Evolutionary conservation across 768 basidiomycete genomes (phyloP).

Genomic region (Obba rivulosa): DNA sequence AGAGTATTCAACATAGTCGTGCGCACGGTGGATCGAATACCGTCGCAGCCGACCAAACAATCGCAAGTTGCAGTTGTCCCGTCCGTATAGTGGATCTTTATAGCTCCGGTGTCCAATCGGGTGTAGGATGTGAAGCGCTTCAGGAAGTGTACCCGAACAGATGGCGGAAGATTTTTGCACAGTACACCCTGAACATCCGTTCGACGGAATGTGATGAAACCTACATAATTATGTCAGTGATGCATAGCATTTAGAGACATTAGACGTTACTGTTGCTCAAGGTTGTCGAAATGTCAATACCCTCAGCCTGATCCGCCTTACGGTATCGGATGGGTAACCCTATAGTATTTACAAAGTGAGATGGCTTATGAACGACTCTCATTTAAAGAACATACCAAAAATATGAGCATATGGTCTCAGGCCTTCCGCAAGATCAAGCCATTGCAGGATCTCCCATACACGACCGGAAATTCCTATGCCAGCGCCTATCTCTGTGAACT

Average conservation of each 20-base stretch:
- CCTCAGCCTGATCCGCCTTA: too few species aligned
- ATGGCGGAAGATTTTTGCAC: slow-evolving; percentile 13
- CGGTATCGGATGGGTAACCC: not conserved
- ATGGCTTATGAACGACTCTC: slow-evolving; percentile 4
- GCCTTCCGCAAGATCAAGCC: slow-evolving; percentile 20
- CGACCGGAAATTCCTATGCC: slow-evolving; percentile 29
- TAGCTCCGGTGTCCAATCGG: not conserved
- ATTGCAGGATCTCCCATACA: slow-evolving; percentile 22
- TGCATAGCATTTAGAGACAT: too few species aligned
- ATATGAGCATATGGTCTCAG: slow-evolving; percentile 21
- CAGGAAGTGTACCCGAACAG: slow-evolving; percentile 18
- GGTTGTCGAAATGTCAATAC: too few species aligned
- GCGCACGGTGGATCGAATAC: slow-evolving; percentile 21
- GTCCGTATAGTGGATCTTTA: slow-evolving; percentile 21
- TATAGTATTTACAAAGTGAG: not conserved
- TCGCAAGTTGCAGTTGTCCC: slow-evolving; percentile 18
- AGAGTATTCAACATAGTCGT: slow-evolving; percentile 11
- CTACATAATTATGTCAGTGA: too few species aligned
- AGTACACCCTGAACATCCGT: slow-evolving; percentile 23
- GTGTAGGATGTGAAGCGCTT: slow-evolving; percentile 27
- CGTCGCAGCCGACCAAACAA: slow-evolving; percentile 23
- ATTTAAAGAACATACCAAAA: slow-evolving; percentile 12
- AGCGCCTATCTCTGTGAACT: slow-evolving; percentile 47
- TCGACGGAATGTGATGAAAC: slow-evolving; percentile 17
- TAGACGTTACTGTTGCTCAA: too few species aligned